A percentile compares a stretch with the other conserved stretches of the same genome.
Evolutionary conservation across 345 rosid genomes (phyloP).

Genomic region (Laguncularia racemosa): DNA sequence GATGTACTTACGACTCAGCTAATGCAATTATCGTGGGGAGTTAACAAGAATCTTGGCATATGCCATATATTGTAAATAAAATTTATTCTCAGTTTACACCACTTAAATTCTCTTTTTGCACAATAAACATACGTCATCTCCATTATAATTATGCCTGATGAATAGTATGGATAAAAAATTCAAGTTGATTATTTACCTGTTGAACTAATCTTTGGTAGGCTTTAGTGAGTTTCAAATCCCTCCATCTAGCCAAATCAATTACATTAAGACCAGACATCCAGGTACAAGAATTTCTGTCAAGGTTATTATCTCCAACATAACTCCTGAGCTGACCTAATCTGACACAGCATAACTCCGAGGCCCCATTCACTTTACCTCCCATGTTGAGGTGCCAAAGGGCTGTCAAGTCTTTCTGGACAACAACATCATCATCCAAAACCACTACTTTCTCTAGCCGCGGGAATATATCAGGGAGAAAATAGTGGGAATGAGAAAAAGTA

Average conservation of each 20-base stretch:
- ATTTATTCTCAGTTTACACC: too few relatives aligned
- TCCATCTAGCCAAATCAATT: background rate
- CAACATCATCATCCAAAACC: conserved; percentile 76
- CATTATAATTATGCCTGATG: too few relatives aligned
- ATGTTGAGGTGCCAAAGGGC: conserved; percentile 55
- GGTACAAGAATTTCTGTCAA: background rate
- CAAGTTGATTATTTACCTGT: background rate
- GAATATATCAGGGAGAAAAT: conserved; percentile 66
- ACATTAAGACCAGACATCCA: conserved; percentile 1
- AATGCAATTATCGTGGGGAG: too few relatives aligned
- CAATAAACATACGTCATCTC: too few relatives aligned
- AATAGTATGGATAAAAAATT: too few relatives aligned
- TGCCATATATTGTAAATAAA: too few relatives aligned
- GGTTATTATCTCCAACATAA: background rate
- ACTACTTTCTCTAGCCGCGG: conserved; percentile 45
- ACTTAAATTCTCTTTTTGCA: too few relatives aligned
- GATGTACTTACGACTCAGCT: too few relatives aligned
- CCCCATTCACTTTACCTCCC: conserved; percentile 50
- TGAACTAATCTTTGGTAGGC: background rate
- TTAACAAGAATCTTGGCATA: too few relatives aligned
- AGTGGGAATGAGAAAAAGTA: conserved; percentile 58
- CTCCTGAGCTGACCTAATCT: background rate
- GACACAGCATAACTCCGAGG: background rate
- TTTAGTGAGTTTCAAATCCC: background rate
- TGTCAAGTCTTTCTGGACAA: conserved; percentile 70